Base-by-base conservation (phyloP, 768 basidiomycete species). In the Rhodocollybia butyracea region DNA sequence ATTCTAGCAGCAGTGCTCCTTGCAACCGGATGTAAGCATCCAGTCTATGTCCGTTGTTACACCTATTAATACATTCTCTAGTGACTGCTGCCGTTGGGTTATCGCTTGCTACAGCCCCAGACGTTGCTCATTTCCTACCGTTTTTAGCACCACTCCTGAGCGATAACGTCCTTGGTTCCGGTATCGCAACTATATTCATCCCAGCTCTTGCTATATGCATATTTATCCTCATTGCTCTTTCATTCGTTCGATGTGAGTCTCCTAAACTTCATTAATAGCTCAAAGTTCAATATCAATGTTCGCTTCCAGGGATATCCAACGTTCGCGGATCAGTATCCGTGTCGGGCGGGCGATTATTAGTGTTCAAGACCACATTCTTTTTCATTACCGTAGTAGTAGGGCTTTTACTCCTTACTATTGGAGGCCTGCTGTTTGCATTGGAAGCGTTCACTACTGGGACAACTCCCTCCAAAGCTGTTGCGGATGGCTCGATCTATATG, bases 401-500 rank as follows among this genome's bases (percentile, higher is more conserved):
- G 13, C 65, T 87, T 29, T 88, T 87, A 82, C 71, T 90, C 21
- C 68, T 87, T 39, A 70, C 78, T 17, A 77, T 84, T n/a, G 88
- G 85, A 8, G 82, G 85, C n/a, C 68, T 92, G 15, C 63, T 92
- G 27, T 91, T 84, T 62, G 77, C 87, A 2, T 73, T 89, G 36
- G 77, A 78, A 57, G 80, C 85, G 1, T 80, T 92, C 59, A 77
- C 69, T 50, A 65, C 64, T 1, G 67, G 71, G 19, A 61, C 64
- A 6, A 43, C 48, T 24, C 48, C 56, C 24, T 65, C 76, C 5
- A 60, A 66, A 47, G 76, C 79, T 3, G 72, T 92, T 10, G 83
- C 87, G 2, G 81, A 85, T 62, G 91, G 91, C 2, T 73, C 83
- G 3, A 78, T 92, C 45, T 89, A 88, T 66, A 86, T 89, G 75